These are phyloP conservation scores for Trichosanthes truncata DNA, from an alignment of 306 rosid genomes.

Conservation along the genomic window DNA sequence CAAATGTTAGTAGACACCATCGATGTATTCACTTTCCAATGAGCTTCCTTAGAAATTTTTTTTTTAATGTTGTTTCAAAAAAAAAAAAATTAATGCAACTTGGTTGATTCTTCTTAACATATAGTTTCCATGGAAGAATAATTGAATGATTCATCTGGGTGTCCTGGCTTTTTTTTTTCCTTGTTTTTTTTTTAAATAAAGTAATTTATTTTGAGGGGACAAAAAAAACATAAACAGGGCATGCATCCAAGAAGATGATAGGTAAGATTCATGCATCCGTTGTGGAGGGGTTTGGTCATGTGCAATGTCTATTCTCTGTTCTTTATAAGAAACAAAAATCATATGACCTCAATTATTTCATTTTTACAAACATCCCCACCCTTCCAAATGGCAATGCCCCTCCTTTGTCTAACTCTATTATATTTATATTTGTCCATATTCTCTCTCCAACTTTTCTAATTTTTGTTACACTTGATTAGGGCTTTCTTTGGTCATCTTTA, in stretches of 20 bases:
- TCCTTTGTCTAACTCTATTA: background rate
- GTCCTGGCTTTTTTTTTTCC: background rate
- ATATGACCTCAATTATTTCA: background rate
- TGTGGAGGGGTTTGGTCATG: background rate
- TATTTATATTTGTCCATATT: background rate
- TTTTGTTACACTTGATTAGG: background rate
- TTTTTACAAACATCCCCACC: background rate
- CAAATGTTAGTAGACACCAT: background rate
- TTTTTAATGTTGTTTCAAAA: too few relatives aligned
- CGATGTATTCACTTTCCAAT: background rate
- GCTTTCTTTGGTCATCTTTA: background rate
- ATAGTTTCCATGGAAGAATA: background rate
- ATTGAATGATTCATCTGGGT: background rate
- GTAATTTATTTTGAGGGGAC: background rate
- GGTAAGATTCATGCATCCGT: background rate
- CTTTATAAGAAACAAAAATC: background rate
- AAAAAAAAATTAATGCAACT: background rate
- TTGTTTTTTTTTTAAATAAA: background rate
- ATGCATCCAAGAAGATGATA: background rate
- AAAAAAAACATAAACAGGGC: background rate
- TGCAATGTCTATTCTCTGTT: background rate
- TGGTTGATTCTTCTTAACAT: background rate
- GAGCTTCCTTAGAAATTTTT: background rate
- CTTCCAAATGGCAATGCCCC: background rate
- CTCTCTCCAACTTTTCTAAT: background rate